Percentiles rank a stretch among this genome's conserved stretches.
phyloP scores from a whole-genome alignment of 2,329 filamentous ascomycete genomes.

The Fusarium fracticaudum region DNA sequence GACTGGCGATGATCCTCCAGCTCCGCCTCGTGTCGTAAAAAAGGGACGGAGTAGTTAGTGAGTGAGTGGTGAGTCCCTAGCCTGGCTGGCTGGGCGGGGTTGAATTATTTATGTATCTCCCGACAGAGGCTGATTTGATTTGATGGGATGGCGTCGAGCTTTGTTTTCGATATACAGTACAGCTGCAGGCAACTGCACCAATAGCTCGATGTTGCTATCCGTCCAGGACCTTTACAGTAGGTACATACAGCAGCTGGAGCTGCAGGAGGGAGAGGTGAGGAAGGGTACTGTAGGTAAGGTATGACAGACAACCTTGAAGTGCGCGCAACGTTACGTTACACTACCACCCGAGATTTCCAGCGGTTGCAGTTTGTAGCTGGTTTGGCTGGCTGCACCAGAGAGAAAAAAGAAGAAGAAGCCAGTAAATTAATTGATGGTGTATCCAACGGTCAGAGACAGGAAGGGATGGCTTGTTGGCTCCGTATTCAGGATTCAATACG shows the following conservation, averaged over 20 bases:
- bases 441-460: not conserved
- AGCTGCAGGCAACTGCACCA: not conserved
- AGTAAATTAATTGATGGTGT: not conserved
- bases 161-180: conserved; percentile 20
- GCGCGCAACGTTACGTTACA: conserved; percentile 45
- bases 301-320: conserved; percentile 24
- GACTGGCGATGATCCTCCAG: conserved; percentile 28
- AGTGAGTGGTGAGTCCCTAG: conserved; percentile 12
- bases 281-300: not conserved
- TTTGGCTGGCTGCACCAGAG: not conserved
- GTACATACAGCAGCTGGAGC: not conserved
- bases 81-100: not conserved
- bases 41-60: not conserved
- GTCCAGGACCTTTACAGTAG: not conserved
- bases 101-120: not conserved
- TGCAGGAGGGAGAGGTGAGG: not conserved
- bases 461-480: not conserved
- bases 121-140: conserved; percentile 11
- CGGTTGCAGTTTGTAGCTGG: conserved; percentile 1
- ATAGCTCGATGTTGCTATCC: not conserved
- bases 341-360: conserved; percentile 15
- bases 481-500: conserved; percentile 1
- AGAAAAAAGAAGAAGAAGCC: not conserved
- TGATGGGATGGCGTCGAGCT: not conserved
- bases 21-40: conserved; percentile 13